Percentiles rank a stretch among this genome's conserved stretches.
Conservation (phyloP, 2,329 filamentous ascomycete species). For the Pezicula neosporulosa region DNA sequence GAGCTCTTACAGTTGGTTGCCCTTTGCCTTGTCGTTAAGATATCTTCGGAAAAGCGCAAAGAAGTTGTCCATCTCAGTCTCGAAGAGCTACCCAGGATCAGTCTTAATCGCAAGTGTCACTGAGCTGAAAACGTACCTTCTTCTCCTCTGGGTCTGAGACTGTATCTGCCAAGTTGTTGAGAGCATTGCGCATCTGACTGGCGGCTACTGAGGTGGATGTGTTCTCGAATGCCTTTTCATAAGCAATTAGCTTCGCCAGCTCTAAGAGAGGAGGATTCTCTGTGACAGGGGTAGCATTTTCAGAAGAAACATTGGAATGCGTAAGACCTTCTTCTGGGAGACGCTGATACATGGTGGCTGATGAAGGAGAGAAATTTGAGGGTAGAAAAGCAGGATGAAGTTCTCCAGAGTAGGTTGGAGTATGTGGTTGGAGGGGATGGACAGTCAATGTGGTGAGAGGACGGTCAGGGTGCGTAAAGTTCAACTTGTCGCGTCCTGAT, state of each 20-base stretch:
- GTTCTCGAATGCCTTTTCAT: constrained; percentile 92
- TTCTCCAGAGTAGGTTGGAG: background rate
- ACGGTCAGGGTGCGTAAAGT: background rate
- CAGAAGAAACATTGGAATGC: constrained; percentile 3
- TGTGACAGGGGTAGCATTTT: constrained; percentile 3
- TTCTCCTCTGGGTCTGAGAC: constrained; percentile 78
- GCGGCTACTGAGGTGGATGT: constrained; percentile 97
- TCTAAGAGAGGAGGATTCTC: constrained; percentile 10
- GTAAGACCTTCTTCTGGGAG: background rate
- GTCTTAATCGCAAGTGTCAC: background rate
- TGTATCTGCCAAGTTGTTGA: constrained; percentile 88
- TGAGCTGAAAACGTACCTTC: constrained; percentile 58
- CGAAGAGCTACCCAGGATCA: constrained; percentile 67
- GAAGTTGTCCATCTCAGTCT: constrained; percentile 99
- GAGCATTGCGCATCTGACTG: constrained; percentile 97
- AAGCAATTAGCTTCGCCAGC: constrained; percentile 30
- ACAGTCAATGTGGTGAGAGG: background rate
- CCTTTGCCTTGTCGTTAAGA: constrained; percentile 98
- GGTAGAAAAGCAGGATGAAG: background rate
- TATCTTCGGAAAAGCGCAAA: constrained; percentile 98
- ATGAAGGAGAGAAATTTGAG: background rate
- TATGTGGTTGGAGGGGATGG: background rate
- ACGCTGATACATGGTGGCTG: background rate
- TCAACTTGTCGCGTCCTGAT: background rate
- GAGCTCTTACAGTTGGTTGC: constrained; percentile 71